These are phyloP conservation scores for Ganoderma resinaceum DNA, from an alignment of 1,284 basidiomycete species.

Conservation along the genomic window DNA sequence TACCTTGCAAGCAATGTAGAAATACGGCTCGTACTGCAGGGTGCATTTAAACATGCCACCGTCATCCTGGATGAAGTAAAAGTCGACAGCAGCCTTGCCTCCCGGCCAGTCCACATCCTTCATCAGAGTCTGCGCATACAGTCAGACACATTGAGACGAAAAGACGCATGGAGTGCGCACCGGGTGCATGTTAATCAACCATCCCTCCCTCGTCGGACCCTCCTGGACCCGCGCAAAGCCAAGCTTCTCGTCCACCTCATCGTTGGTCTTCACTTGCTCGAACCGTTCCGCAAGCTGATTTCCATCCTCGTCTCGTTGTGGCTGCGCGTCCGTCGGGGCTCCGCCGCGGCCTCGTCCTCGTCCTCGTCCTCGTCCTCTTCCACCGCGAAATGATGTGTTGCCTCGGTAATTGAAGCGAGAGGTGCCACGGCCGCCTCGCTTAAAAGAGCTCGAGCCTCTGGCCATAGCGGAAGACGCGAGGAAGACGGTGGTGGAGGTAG, in stretches of 20 bases:
- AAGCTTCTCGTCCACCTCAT: constrained; percentile 94
- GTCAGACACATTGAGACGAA: background rate
- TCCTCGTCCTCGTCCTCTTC: constrained; percentile 68
- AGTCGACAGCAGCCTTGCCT: constrained; percentile 93
- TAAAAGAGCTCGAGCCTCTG: constrained; percentile 35
- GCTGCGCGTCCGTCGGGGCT: constrained; percentile 48
- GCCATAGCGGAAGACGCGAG: constrained; percentile 33
- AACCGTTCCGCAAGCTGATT: constrained; percentile 85
- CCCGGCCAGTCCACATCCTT: constrained; percentile 84
- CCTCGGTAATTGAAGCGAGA: constrained; percentile 47
- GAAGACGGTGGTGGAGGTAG: background rate
- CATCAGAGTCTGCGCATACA: constrained; percentile 70
- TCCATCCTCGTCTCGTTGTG: constrained; percentile 86
- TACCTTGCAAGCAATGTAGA: constrained; percentile 91
- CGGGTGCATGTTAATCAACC: constrained; percentile 99
- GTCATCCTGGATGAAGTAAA: constrained; percentile 98
- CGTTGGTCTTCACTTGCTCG: constrained; percentile 75
- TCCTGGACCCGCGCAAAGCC: constrained; percentile 87
- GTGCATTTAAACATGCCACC: constrained; percentile 97
- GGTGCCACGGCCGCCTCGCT: constrained; percentile 34
- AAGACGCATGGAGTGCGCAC: constrained; percentile 53
- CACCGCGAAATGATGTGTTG: constrained; percentile 45
- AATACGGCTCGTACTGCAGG: constrained; percentile 94
- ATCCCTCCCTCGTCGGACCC: constrained; percentile 80
- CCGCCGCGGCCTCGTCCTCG: constrained; percentile 58